Conservation (phyloP, 2,329 filamentous ascomycete genomes). For the Alternaria incomplexa region DNA sequence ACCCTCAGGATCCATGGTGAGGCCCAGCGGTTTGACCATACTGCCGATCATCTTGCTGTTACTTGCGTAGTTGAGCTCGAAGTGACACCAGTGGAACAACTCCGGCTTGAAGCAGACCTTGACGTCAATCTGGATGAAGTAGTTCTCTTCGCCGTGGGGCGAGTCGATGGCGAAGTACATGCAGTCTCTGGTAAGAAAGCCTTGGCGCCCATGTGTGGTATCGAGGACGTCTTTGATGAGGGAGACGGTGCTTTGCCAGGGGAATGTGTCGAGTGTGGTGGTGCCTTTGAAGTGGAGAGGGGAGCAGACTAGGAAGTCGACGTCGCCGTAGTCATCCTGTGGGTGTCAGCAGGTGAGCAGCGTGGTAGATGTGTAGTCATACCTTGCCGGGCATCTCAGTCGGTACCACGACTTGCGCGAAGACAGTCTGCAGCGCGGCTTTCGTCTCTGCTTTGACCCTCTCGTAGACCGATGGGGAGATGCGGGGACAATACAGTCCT, state of each 20-base stretch:
- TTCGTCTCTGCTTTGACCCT: slow-evolving; percentile 18
- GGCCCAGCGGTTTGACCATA: slow-evolving; percentile 33
- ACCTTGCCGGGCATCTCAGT: slow-evolving; percentile 33
- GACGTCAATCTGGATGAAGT: slow-evolving; percentile 35
- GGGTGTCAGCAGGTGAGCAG: background rate
- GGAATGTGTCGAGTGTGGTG: slow-evolving; percentile 7
- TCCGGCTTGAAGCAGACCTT: slow-evolving; percentile 27
- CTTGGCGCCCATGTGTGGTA: slow-evolving; percentile 23
- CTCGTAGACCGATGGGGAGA: slow-evolving; percentile 23
- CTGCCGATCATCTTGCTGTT: slow-evolving; percentile 31
- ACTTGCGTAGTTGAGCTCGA: slow-evolving; percentile 31
- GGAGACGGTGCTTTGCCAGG: slow-evolving; percentile 17
- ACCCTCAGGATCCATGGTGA: slow-evolving; percentile 32
- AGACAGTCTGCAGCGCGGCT: slow-evolving; percentile 20
- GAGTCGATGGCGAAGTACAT: slow-evolving; percentile 34
- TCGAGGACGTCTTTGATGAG: slow-evolving; percentile 21
- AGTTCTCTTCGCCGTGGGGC: slow-evolving; percentile 4
- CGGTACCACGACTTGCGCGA: slow-evolving; percentile 32
- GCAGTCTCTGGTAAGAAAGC: slow-evolving; percentile 17
- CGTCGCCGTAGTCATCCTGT: slow-evolving; percentile 24
- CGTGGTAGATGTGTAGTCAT: background rate
- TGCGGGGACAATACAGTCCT: slow-evolving; percentile 29
- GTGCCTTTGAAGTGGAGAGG: slow-evolving; percentile 6
- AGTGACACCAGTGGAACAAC: slow-evolving; percentile 29
- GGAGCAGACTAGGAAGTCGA: slow-evolving; percentile 32